These are phyloP conservation scores for Micractinium conductrix DNA, from an alignment of 139 green algal genomes.

Conservation along the genomic window DNA sequence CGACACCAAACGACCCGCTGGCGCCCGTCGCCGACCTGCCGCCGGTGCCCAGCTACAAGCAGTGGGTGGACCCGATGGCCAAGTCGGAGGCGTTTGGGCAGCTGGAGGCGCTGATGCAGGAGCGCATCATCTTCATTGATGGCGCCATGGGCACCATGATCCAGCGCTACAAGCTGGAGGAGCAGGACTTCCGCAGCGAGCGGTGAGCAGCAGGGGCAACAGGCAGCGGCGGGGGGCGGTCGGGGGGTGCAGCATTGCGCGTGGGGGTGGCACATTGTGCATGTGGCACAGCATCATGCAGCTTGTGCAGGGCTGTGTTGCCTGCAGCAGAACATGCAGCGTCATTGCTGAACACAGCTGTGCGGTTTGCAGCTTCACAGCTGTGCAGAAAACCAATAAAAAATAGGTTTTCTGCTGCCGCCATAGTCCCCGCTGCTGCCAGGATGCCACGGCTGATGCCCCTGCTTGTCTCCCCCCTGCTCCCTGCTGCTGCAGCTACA, in stretches of 20 bases:
- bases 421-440: too few species aligned
- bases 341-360: too few species aligned
- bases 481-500: conserved; percentile 56
- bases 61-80: conserved; percentile 26
- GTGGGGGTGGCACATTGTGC: not conserved
- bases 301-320: not conserved
- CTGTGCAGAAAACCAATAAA: too few species aligned
- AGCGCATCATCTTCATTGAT: conserved; percentile 96
- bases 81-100: conserved; percentile 68
- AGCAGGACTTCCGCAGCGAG: conserved; percentile 92
- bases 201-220: conserved; percentile 49
- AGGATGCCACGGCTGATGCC: too few species aligned
- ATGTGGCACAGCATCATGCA: not conserved
- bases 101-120: conserved; percentile 82
- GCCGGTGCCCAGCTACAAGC: conserved; percentile 37
- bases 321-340: not conserved
- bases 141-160: conserved; percentile 97
- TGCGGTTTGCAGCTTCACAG: too few species aligned
- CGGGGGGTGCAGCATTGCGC: not conserved
- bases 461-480: too few species aligned
- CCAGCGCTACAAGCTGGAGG: conserved; percentile 82
- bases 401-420: too few species aligned
- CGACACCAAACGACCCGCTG: conserved; percentile 9
- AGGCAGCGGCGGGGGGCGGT: conserved; percentile 16
- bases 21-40: conserved; percentile 32